Evolutionary conservation across 1,284 basidiomycete species (phyloP).

Genomic region (Boletellus deceptivus): DNA sequence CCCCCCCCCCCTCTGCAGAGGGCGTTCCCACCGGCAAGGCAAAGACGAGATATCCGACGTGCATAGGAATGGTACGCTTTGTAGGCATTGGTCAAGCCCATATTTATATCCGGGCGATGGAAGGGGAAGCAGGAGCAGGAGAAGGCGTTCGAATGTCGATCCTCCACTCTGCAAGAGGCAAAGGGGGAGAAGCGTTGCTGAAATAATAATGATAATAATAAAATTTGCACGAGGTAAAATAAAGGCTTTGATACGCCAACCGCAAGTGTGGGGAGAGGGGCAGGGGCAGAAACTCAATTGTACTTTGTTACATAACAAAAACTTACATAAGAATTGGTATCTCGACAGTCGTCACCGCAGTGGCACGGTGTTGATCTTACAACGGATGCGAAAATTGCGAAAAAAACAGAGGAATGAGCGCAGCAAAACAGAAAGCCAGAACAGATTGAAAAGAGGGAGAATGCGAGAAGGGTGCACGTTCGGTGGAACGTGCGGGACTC

Average conservation of each 20-base stretch:
- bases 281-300: background rate
- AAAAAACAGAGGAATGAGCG: background rate
- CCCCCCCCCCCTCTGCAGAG: background rate
- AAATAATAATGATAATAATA: background rate
- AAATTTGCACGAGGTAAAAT: background rate
- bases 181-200: background rate
- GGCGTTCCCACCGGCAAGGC: background rate
- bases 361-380: no score
- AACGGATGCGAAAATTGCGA: no score
- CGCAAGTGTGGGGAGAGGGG: constrained; percentile 7
- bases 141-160: no score
- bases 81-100: constrained; percentile 1
- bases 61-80: constrained; percentile 12
- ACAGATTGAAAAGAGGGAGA: background rate
- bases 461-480: background rate
- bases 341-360: no score
- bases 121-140: no score
- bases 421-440: background rate
- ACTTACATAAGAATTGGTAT: constrained; percentile 6
- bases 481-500: background rate
- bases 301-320: constrained; percentile 17
- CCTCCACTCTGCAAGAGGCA: no score
- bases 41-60: background rate
- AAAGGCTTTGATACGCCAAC: no score
- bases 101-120: constrained; percentile 16